These are phyloP conservation scores for Malus asiatica DNA, from an alignment of 306 rosid genomes.

Conservation along the genomic window DNA sequence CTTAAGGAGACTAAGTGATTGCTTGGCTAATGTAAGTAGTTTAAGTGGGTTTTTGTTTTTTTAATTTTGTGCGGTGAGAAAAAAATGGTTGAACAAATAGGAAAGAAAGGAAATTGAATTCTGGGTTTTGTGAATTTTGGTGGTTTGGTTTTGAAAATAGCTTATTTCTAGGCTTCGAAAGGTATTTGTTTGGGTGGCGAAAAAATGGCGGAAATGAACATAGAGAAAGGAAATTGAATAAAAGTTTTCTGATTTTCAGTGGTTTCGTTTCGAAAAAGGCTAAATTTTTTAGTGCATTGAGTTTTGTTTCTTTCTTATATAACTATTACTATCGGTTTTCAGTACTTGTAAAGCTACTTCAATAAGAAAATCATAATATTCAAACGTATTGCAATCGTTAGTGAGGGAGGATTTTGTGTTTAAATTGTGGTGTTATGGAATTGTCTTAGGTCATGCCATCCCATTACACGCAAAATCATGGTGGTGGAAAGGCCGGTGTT, in stretches of 20 bases:
- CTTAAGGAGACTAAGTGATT: conserved; percentile 28
- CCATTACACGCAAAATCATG: conserved; percentile 66
- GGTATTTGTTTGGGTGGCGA: neutral
- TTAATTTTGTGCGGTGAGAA: neutral
- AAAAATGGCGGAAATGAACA: neutral
- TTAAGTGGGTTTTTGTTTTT: conserved; percentile 12
- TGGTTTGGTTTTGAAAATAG: neutral
- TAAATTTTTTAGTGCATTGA: neutral
- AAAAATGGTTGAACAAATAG: neutral
- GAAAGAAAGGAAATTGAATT: neutral
- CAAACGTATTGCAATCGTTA: neutral
- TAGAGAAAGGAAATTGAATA: neutral
- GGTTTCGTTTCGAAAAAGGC: neutral
- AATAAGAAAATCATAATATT: neutral
- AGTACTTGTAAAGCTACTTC: neutral
- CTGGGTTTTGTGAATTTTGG: neutral
- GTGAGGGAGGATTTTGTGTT: neutral
- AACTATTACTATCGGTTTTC: neutral
- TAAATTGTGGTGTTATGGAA: neutral
- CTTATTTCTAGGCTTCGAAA: too few species aligned
- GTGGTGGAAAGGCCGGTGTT: conserved; percentile 60
- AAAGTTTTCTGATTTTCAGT: neutral
- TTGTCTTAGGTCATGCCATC: conserved; percentile 52
- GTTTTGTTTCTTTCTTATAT: neutral
- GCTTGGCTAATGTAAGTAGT: conserved; percentile 41